These are phyloP conservation scores for Leccinum uliginosum DNA, from an alignment of 768 basidiomycete species.

Conservation along the genomic window DNA sequence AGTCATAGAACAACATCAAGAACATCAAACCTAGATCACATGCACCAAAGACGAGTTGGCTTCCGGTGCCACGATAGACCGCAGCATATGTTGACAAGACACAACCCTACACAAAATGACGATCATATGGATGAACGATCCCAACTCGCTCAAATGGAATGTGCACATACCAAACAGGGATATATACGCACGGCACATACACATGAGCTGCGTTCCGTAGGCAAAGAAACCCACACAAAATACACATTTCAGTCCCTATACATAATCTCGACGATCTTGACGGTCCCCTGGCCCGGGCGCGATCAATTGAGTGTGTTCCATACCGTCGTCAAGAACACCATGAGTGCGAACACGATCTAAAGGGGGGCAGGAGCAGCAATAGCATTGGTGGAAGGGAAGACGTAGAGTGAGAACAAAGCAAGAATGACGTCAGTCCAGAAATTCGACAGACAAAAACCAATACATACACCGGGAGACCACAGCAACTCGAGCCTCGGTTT, in stretches of 20 bases:
- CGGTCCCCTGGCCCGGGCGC: conserved; percentile 8
- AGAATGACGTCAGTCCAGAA: neutral
- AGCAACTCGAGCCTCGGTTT: conserved; percentile 23
- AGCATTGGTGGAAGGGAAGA: too few species aligned
- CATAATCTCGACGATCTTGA: conserved; percentile 21
- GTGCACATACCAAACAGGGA: conserved; percentile 20
- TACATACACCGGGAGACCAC: conserved; percentile 28
- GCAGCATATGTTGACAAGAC: conserved; percentile 21
- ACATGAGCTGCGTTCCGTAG: neutral
- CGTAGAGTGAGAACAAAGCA: neutral
- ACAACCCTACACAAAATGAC: conserved; percentile 9
- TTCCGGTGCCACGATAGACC: conserved; percentile 21
- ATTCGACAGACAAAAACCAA: neutral
- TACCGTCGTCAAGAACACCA: conserved; percentile 25
- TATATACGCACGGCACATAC: neutral
- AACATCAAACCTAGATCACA: neutral
- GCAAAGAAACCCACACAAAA: conserved; percentile 16
- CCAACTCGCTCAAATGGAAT: neutral
- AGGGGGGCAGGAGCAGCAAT: neutral
- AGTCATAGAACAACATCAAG: neutral
- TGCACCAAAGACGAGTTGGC: neutral
- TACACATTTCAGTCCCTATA: conserved; percentile 27
- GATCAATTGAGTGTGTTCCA: conserved; percentile 31
- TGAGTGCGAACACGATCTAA: conserved; percentile 29
- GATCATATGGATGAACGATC: neutral